Percentiles rank a stretch among this genome's conserved stretches.
Evolutionary conservation across 495 filamentous ascomycete species (phyloP).

Genomic region (Pseudotulostoma volvatum): DNA sequence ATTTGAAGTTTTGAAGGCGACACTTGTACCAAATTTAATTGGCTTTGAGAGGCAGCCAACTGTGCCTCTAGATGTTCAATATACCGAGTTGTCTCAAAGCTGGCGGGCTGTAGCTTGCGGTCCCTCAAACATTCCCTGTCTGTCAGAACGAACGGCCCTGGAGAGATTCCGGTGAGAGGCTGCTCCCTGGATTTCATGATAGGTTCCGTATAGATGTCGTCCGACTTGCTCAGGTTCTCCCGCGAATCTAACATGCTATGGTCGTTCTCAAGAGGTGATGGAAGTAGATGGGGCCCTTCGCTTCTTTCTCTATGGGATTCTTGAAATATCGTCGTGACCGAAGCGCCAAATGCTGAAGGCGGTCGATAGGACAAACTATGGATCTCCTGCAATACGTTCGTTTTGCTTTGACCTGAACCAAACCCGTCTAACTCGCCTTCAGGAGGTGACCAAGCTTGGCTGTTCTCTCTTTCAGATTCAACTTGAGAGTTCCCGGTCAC

Average conservation of each 20-base stretch:
- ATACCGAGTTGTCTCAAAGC: constrained; percentile 20
- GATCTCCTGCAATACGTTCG: constrained; percentile 17
- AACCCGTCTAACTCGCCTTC: neutral
- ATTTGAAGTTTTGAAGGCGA: constrained; percentile 19
- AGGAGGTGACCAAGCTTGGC: neutral
- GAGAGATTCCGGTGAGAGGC: constrained; percentile 11
- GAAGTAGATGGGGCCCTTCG: constrained; percentile 1
- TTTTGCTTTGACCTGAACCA: constrained; percentile 5
- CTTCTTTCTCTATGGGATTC: constrained; percentile 5
- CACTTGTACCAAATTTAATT: constrained; percentile 21
- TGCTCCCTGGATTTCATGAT: constrained; percentile 1
- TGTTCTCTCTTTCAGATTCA: constrained; percentile 5
- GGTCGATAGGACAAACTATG: constrained; percentile 11
- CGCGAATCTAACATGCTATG: constrained; percentile 8
- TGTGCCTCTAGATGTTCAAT: constrained; percentile 35
- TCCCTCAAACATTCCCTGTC: constrained; percentile 4
- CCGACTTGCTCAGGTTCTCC: neutral
- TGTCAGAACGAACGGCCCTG: constrained; percentile 6
- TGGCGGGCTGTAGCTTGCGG: constrained; percentile 5
- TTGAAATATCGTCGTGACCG: constrained; percentile 9
- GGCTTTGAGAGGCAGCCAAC: constrained; percentile 21
- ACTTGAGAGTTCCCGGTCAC: constrained; percentile 2
- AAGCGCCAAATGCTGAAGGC: too few relatives aligned
- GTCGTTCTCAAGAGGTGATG: constrained; percentile 9
- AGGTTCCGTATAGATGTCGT: constrained; percentile 1